A percentile compares a stretch with the other conserved stretches of the same genome.
Evolutionary conservation across 148 eudicot genomes (phyloP).

Genomic region (Amaranthus hypochondriacus): DNA sequence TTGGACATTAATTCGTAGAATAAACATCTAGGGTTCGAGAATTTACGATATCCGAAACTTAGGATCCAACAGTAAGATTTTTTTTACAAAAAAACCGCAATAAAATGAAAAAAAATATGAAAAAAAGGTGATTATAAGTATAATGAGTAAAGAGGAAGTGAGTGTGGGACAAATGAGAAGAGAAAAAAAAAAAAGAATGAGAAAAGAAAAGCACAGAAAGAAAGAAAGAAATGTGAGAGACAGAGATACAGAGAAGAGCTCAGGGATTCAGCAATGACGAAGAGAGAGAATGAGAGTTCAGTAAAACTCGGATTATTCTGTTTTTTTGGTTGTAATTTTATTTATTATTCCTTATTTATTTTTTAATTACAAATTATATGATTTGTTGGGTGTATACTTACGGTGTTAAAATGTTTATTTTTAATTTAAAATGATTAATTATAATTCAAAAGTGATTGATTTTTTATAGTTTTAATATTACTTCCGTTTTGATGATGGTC

Average conservation of each 20-base stretch:
- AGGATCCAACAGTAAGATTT: not conserved
- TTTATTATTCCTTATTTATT: not conserved
- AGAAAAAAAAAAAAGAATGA: not conserved
- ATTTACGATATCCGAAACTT: conserved; percentile 16
- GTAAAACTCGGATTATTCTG: conserved; percentile 25
- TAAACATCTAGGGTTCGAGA: conserved; percentile 13
- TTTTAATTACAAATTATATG: not conserved
- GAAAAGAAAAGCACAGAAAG: not conserved
- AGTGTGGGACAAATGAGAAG: not conserved
- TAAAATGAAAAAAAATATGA: not conserved
- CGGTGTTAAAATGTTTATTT: too few species aligned
- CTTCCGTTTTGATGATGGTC: too few species aligned
- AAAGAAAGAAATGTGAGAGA: not conserved
- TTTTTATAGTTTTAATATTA: too few species aligned
- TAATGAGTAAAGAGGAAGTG: not conserved
- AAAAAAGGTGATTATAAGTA: conserved; percentile 7
- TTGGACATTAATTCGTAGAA: not conserved
- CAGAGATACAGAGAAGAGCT: conserved; percentile 5
- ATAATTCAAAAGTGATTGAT: too few species aligned
- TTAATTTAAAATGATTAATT: too few species aligned
- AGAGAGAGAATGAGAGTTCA: conserved; percentile 30
- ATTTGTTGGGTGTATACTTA: too few species aligned
- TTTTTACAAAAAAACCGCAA: not conserved
- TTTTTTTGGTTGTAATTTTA: conserved; percentile 22
- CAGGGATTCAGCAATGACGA: conserved; percentile 35